A percentile compares a stretch with the other conserved stretches of the same genome.
These are phyloP conservation scores for Fistulifera solaris DNA, from an alignment of 108 stramenopile genomes.

Conservation along the genomic window DNA sequence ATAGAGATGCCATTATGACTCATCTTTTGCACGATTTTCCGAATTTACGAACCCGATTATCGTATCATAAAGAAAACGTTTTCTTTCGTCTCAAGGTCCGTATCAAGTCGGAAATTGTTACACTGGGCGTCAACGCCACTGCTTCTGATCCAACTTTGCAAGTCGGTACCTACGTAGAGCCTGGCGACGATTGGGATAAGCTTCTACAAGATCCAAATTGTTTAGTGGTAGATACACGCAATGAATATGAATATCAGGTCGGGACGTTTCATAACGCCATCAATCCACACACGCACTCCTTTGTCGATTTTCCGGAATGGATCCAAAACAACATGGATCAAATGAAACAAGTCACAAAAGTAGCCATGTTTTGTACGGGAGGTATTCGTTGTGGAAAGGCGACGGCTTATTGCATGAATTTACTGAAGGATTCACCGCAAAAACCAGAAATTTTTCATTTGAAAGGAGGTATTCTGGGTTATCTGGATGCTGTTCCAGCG, in stretches of 20 bases:
- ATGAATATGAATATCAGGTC: slow-evolving; percentile 71
- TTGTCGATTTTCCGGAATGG: slow-evolving; percentile 69
- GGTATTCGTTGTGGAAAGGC: slow-evolving; percentile 96
- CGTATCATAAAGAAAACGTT: slow-evolving; percentile 23
- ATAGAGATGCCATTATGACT: slow-evolving; percentile 1
- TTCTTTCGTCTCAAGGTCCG: slow-evolving; percentile 66
- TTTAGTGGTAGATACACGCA: slow-evolving; percentile 72
- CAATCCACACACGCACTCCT: slow-evolving; percentile 56
- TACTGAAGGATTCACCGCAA: slow-evolving; percentile 11
- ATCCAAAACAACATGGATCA: slow-evolving; percentile 26
- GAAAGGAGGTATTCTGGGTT: slow-evolving; percentile 82
- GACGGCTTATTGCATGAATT: slow-evolving; percentile 37
- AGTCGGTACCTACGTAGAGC: slow-evolving; percentile 40
- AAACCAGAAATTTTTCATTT: slow-evolving; percentile 53
- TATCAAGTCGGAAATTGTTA: slow-evolving; percentile 71
- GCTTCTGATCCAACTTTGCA: slow-evolving; percentile 18
- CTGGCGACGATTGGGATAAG: slow-evolving; percentile 55
- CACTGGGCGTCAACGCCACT: slow-evolving; percentile 21
- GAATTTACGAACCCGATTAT: slow-evolving; percentile 21
- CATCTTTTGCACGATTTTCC: slow-evolving; percentile 7
- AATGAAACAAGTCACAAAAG: slow-evolving; percentile 24
- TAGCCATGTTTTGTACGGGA: slow-evolving; percentile 96
- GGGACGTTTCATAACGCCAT: slow-evolving; percentile 74
- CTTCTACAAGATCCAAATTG: slow-evolving; percentile 55
- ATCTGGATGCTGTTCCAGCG: slow-evolving; percentile 49